phyloP scores from a whole-genome alignment of 139 green algal genomes.

The Astrephomene gubernaculifera region DNA sequence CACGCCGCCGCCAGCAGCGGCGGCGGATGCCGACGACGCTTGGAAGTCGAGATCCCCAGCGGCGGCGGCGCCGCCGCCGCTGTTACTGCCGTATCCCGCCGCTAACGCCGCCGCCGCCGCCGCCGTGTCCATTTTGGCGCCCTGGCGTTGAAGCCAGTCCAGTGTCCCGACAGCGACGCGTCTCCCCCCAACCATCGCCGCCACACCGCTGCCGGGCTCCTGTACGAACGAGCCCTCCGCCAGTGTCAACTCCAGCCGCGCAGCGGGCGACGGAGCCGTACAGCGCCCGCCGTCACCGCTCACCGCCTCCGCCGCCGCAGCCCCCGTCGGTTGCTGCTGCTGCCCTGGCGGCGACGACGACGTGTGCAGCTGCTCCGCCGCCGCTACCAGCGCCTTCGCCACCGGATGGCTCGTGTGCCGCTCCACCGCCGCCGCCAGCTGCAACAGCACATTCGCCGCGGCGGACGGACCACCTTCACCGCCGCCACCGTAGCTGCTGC shows the following conservation, averaged over 20 bases:
- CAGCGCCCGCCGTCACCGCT: constrained; percentile 16
- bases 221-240: constrained; percentile 79
- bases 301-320: constrained; percentile 26
- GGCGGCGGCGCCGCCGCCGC: background rate
- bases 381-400: constrained; percentile 56
- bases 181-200: constrained; percentile 67
- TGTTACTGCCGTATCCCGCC: too few relatives aligned
- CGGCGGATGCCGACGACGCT: background rate
- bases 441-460: constrained; percentile 61
- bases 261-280: constrained; percentile 29
- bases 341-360: background rate
- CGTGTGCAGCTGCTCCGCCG: constrained; percentile 22
- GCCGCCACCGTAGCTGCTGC: too few relatives aligned
- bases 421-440: constrained; percentile 83
- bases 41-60: constrained; percentile 33
- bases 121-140: constrained; percentile 29
- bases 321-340: constrained; percentile 3
- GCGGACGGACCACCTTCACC: too few relatives aligned
- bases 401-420: constrained; percentile 82
- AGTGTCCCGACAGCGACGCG: constrained; percentile 81
- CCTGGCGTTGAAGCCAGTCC: constrained; percentile 78
- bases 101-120: constrained; percentile 14
- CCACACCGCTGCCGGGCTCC: constrained; percentile 82
- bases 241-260: background rate
- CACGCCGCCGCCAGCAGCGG: background rate